These are phyloP conservation scores for Grammothele lineata DNA, from an alignment of 768 basidiomycete genomes.

Conservation along the genomic window DNA sequence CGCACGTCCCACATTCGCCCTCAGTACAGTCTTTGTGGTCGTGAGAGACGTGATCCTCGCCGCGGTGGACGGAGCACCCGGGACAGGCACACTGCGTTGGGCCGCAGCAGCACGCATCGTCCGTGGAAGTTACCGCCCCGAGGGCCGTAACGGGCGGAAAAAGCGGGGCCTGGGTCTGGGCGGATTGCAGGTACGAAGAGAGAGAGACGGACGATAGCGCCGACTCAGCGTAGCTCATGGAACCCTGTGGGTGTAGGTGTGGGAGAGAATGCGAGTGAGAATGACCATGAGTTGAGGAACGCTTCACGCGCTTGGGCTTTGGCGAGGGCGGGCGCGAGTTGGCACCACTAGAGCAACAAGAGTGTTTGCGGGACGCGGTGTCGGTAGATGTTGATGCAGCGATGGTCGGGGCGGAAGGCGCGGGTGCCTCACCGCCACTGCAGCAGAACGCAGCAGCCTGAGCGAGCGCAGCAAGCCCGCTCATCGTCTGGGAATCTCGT, in stretches of 20 bases:
- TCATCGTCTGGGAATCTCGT: neutral
- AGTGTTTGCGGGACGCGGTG: constrained; percentile 5
- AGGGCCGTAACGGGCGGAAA: constrained; percentile 61
- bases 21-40: constrained; percentile 38
- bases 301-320: constrained; percentile 11
- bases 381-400: no score
- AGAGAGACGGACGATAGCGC: constrained; percentile 8
- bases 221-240: neutral
- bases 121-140: constrained; percentile 51
- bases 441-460: constrained; percentile 30
- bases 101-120: constrained; percentile 70
- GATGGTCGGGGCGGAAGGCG: no score
- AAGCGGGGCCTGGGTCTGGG: constrained; percentile 28
- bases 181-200: neutral
- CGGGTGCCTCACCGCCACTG: neutral
- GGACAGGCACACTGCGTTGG: constrained; percentile 67
- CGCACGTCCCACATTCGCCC: constrained; percentile 53
- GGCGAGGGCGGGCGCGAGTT: constrained; percentile 6
- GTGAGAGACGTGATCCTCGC: constrained; percentile 38
- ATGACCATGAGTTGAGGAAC: neutral
- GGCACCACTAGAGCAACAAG: constrained; percentile 5
- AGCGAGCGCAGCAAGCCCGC: constrained; percentile 33
- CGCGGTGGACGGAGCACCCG: constrained; percentile 70
- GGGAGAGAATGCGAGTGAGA: no score
- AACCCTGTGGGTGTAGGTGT: no score